Evolutionary conservation across 805 yeast species (phyloP), one percentile per base, ranked within the genome.

Genomic region (Saturnispora dispora): DNA sequence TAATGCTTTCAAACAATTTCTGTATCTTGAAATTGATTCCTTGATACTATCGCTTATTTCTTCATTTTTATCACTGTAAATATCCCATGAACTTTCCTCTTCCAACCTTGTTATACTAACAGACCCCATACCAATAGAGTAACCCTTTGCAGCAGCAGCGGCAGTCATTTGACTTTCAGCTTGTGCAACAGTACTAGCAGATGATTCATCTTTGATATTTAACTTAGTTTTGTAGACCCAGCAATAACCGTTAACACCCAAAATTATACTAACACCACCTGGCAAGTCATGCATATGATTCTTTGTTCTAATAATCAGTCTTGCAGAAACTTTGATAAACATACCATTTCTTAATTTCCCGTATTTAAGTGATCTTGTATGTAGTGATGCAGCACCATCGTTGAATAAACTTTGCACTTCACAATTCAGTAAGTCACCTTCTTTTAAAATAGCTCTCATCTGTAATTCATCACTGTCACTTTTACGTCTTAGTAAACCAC

Each of bases 401-500:
- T 79, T 81, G 66, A 79, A 91, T 40, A 90, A 72, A 15, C 87
- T 82, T 70, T 95, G 99, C 17, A 93, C 96, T 67, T 93, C 99
- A 42, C 97, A 96, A 64, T 93, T 93, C 53, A 93, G 73, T 55
- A 95, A 73, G 66, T 93, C 99, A 15, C 99, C 99, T 63, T 95
- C 99, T 64, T 93, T 93, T 59, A 93, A 71, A 61, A 90, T 88
- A 58, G 78, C 80, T 61, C 99, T 78, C 99, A 95, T 93, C 64
- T 91, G 96, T 57, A 93, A 74, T 70, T 93, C 99, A 71, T 93
- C 99, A 57, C 85, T 82, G 63, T 95, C 99, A 33, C 90, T 82
- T 65, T 95, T 93, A 62, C 99, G 78, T 68, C 99, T 79, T 60
- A 93, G 71, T 2, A 93, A 86, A 51, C 99, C 99, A 50, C 99